Conservation (phyloP, 2,329 filamentous ascomycete genomes). For the Hymenoscyphus scutula region DNA sequence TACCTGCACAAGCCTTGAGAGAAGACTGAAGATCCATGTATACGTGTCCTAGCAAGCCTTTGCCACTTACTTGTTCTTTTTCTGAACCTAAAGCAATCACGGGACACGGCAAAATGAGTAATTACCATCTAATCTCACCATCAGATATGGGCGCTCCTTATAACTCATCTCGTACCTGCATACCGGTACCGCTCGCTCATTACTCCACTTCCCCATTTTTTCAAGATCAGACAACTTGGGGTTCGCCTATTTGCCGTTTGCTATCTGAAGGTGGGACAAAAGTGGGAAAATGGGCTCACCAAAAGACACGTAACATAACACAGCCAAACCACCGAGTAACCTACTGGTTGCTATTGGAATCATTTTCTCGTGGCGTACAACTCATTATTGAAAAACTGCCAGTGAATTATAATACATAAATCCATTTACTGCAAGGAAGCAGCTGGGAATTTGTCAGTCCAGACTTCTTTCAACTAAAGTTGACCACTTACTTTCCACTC, state of each 20-base stretch:
- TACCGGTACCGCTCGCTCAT: not conserved
- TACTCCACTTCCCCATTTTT: not conserved
- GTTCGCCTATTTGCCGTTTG: not conserved
- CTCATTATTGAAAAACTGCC: not conserved
- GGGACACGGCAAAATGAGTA: not conserved
- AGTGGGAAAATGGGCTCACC: not conserved
- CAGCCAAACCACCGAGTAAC: not conserved
- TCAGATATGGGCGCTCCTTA: not conserved
- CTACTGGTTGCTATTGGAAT: not conserved
- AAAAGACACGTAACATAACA: not conserved
- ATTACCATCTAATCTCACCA: not conserved
- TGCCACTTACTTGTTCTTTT: not conserved
- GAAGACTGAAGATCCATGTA: not conserved
- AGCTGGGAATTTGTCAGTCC: too few relatives aligned
- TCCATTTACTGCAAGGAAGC: too few relatives aligned
- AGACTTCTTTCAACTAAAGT: not conserved
- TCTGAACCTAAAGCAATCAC: not conserved
- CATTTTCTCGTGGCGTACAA: not conserved
- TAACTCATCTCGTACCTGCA: not conserved
- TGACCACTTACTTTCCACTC: not conserved
- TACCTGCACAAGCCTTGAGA: not conserved
- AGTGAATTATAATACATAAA: too few relatives aligned
- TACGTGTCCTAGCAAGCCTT: not conserved
- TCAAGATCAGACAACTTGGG: not conserved
- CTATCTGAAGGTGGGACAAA: not conserved